Evolutionary conservation across 2,329 filamentous ascomycete genomes (phyloP), one percentile per base, ranked within the genome.

Genomic region (Sporothrix inflata): DNA sequence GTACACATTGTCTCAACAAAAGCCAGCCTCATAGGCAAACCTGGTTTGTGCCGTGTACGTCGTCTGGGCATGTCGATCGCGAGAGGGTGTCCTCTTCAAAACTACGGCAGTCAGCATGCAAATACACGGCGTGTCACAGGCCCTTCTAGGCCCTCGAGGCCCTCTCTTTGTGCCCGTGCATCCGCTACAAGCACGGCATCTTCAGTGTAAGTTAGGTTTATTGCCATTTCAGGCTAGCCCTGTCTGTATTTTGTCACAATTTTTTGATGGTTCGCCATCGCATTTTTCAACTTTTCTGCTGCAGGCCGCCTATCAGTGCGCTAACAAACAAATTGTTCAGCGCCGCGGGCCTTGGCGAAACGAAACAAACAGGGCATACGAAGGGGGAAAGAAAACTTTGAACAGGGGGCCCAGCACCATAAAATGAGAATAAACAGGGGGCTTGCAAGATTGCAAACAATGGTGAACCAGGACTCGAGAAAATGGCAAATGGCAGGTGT

Each of bases 161-260:
- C 11, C 16, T 45, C 42, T 47, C 19, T 2, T 45, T 16, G 30
- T 6, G 30, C 30, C 30, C 30, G 49, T 16, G 42, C 16, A 5
- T 5, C n/a, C 21, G 40, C 61, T 9, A 16, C 11, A 45, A 47
- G 61, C 24, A 66, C 60, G 11, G 57, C 38, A 30, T 49, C 7
- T 30, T n/a, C 61, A 65, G 61, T 49, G 61, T 34, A 66, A 66
- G 63, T 49, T 49, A 49, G 63, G 24, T 21, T 49, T 38, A 67
- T 67, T 67, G 45, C 65, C 65, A 51, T 14, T 51, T 67, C 27
- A 49, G 65, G 65, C 65, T 51, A 67, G 45, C 45, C 45, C 24
- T 11, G 42, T 49, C 42, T 40, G 53, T 34, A 21, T 21, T 24
- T 7, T 63, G 34, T 63, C 34, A 63, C 55, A 60, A 4, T 8